These are phyloP conservation scores for Termitomyces sp. DNA, from an alignment of 768 basidiomycete genomes.

Conservation along the genomic window DNA sequence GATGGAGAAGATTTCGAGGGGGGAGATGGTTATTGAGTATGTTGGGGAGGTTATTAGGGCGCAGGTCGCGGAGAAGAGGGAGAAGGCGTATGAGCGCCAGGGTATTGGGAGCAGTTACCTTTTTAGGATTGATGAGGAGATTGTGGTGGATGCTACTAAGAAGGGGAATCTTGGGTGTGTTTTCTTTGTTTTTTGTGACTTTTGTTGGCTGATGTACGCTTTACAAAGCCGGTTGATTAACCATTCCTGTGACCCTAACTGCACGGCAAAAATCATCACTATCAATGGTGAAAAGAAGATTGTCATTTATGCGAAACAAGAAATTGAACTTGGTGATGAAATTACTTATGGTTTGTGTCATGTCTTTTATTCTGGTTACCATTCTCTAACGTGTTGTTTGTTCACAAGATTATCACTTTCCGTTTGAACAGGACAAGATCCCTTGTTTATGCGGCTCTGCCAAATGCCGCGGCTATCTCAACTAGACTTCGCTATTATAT, in stretches of 20 bases:
- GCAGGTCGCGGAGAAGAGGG: slow-evolving; percentile 93
- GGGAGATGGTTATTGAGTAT: slow-evolving; percentile 99
- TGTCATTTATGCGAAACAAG: slow-evolving; percentile 97
- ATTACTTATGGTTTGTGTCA: slow-evolving; percentile 86
- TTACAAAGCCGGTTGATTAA: slow-evolving; percentile 93
- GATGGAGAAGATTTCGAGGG: slow-evolving; percentile 89
- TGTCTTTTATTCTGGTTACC: background rate
- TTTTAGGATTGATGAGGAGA: slow-evolving; percentile 96
- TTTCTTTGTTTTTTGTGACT: slow-evolving; percentile 7
- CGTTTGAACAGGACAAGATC: slow-evolving; percentile 97
- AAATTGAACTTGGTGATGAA: slow-evolving; percentile 95
- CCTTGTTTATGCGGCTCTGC: slow-evolving; percentile 87
- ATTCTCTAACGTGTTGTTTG: background rate
- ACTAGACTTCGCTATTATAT: slow-evolving; percentile 67
- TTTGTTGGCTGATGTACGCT: slow-evolving; percentile 2
- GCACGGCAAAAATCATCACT: slow-evolving; percentile 87
- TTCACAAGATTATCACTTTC: slow-evolving; percentile 97
- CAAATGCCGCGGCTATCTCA: slow-evolving; percentile 94
- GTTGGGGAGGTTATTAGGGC: slow-evolving; percentile 97
- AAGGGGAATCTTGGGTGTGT: slow-evolving; percentile 97
- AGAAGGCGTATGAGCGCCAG: slow-evolving; percentile 94
- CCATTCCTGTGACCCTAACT: slow-evolving; percentile 96
- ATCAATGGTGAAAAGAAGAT: slow-evolving; percentile 96
- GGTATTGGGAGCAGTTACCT: slow-evolving; percentile 98
- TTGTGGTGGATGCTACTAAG: slow-evolving; percentile 98